phyloP scores from a whole-genome alignment of 73 alveolate genomes.

The Symbiodinium pilosum region DNA sequence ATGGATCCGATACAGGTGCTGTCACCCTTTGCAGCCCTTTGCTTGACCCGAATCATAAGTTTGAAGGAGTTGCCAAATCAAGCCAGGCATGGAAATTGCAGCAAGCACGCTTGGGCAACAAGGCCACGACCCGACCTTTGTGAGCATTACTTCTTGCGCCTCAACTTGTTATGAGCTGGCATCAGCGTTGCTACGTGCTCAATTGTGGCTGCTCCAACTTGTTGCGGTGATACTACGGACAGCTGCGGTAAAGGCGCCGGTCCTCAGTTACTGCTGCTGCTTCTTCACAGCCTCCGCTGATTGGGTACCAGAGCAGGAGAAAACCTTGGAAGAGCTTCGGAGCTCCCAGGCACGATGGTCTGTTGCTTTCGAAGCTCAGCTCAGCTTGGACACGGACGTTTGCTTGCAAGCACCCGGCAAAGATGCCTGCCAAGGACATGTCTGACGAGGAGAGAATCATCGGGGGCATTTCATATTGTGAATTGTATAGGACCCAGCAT shows the following conservation, averaged over 20 bases:
- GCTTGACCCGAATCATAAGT: neutral
- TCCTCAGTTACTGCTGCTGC: too few relatives aligned
- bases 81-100: constrained; percentile 59
- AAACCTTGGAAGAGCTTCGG: constrained; percentile 72
- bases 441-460: constrained; percentile 28
- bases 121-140: too few relatives aligned
- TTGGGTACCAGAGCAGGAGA: constrained; percentile 36
- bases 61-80: neutral
- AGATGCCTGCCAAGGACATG: too few relatives aligned
- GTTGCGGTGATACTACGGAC: too few relatives aligned
- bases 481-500: neutral
- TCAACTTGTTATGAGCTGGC: too few relatives aligned
- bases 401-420: too few relatives aligned
- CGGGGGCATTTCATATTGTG: neutral
- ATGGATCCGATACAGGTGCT: constrained; percentile 6
- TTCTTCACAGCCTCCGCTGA: too few relatives aligned
- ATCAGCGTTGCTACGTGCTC: too few relatives aligned
- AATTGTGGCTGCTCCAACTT: too few relatives aligned
- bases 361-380: constrained; percentile 36
- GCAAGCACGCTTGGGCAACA: constrained; percentile 61
- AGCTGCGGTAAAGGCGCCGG: too few relatives aligned
- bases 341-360: constrained; percentile 78
- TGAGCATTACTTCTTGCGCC: too few relatives aligned
- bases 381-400: too few relatives aligned
- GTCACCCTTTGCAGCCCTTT: neutral